These are phyloP conservation scores for Globisporangium radiosum DNA, from an alignment of 352 stramenopile genomes.

Conservation along the genomic window DNA sequence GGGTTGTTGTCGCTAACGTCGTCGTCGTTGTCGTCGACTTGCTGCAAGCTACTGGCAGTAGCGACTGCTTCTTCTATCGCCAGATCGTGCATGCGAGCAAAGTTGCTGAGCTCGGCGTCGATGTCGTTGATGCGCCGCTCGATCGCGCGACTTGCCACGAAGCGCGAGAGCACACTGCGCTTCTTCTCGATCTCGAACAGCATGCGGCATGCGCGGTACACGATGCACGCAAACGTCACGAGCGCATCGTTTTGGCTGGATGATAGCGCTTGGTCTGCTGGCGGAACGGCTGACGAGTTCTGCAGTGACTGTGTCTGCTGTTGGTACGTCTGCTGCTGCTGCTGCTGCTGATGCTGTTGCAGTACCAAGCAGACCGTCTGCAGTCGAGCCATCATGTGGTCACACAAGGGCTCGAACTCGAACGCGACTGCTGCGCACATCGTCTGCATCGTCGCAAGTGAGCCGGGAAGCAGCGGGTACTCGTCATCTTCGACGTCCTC, in stretches of 20 bases:
- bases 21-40: no score
- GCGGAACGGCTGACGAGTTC: no score
- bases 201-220: neutral
- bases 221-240: neutral
- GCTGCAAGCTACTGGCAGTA: no score
- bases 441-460: neutral
- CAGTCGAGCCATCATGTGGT: neutral
- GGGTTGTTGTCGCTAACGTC: no score
- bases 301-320: neutral
- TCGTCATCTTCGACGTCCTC: neutral
- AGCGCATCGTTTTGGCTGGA: no score
- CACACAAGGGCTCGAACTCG: neutral
- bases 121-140: neutral
- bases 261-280: no score
- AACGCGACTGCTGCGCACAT: neutral
- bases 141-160: neutral
- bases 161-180: neutral
- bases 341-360: neutral
- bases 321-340: neutral
- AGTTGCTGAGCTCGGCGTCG: neutral
- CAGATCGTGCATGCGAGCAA: neutral
- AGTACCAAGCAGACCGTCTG: neutral
- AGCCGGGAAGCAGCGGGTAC: neutral
- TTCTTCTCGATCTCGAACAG: neutral
- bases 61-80: neutral